These are phyloP conservation scores for grape (Vitis vinifera) DNA, from an alignment of 164 flowering plant genomes.

Conservation along the genomic window ASM3070453v1 NC_081816.1:23454501-23455000, in stretches of 20 bases:
- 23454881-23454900: conserved; percentile 69
- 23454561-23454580: too few species aligned
- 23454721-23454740: conserved; percentile 33
- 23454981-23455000: too few species aligned
- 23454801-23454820: background rate
- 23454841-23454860: conserved; percentile 53
- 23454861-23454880: conserved; percentile 61
- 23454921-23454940: conserved; percentile 73
- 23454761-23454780: too few species aligned
- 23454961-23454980: too few species aligned
- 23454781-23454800: background rate
- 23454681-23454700: too few species aligned
- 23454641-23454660: conserved; percentile 70
- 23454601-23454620: background rate
- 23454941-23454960: conserved; percentile 75
- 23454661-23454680: conserved; percentile 54
- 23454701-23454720: too few species aligned
- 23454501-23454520: too few species aligned
- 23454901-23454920: conserved; percentile 60
- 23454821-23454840: too few species aligned
- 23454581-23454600: too few species aligned
- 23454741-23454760: too few species aligned
- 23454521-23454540: too few species aligned
- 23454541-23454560: too few species aligned
- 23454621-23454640: conserved; percentile 59